Evolutionary conservation across 164 flowering plant species (phyloP), one percentile per base, ranked within the genome.

Genomic region (Paratinospora sagittata): DNA sequence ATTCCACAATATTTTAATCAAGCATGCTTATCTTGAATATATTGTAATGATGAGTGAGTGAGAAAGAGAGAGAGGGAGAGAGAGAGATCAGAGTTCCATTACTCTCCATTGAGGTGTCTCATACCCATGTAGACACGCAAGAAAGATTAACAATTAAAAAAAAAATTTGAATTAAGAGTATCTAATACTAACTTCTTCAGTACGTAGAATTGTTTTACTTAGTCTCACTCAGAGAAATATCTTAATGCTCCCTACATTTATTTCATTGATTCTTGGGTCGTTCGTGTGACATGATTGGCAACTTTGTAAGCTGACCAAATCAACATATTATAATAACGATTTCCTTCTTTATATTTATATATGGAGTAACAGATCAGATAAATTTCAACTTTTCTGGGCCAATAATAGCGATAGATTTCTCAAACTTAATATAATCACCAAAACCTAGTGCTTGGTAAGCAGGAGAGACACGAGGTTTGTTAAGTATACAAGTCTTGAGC

Each of bases 381-480:
- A 67, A 67, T 67, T 84, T 82, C 82, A 82, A 82, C 80, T 39
- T 76, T 63, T 71, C 70, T 33, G 27, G 72, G 55, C 84, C 87
- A 81, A 82, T n/a, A n/a, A n/a, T 82, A n/a, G 45, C 33, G 30
- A 69, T 45, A 74, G 62, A 36, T 39, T 39, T 3, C 43, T 39
- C 43, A 14, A 66, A 41, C 73, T n/a, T n/a, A n/a, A n/a, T n/a
- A 41, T 45, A 72, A 39, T 39, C 57, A 61, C 23, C 23, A 27
- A 66, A 65, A 68, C 11, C 64, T 61, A 61, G 64, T 17, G 33
- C 26, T 61, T 61, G 64, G 64, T 26, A 26, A 27, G 64, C 43
- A 57, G 61, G 21, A 57, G 61, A 57, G 61, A 1, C 61, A 19
- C 61, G 26, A 57, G 17, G 11, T 27, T 61, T 8, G 3, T 10